Conservation (phyloP, 345 rosid species). For the Draba incana region DNA sequence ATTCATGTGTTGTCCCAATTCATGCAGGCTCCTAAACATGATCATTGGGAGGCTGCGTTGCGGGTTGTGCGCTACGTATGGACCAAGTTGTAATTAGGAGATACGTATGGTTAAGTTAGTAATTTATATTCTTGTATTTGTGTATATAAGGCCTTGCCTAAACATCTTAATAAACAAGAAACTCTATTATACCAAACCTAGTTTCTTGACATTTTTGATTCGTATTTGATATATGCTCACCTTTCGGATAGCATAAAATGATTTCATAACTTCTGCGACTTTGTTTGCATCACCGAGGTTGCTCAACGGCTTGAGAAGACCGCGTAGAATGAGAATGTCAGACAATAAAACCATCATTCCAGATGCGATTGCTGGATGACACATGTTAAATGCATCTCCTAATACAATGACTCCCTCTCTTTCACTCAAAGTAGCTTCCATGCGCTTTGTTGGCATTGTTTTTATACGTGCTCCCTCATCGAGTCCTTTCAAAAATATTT, state of each 20-base stretch:
- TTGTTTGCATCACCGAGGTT: conserved; percentile 47
- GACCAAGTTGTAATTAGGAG: too few species aligned
- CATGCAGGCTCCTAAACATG: too few species aligned
- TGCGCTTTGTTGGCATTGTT: conserved; percentile 45
- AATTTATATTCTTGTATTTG: too few species aligned
- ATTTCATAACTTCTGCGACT: conserved; percentile 45
- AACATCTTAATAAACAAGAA: too few species aligned
- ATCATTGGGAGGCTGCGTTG: too few species aligned
- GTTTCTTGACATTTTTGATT: too few species aligned
- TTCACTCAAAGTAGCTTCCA: conserved; percentile 50
- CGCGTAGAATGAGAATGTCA: conserved; percentile 54
- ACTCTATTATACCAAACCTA: too few species aligned
- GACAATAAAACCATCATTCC: conserved; percentile 65
- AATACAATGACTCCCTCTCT: conserved; percentile 54
- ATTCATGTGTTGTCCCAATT: too few species aligned
- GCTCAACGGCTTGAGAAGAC: conserved; percentile 45
- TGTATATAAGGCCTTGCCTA: too few species aligned
- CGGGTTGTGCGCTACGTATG: too few species aligned
- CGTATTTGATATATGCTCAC: conserved; percentile 29
- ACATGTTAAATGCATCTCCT: conserved; percentile 64
- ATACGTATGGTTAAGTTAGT: too few species aligned
- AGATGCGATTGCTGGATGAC: conserved; percentile 53
- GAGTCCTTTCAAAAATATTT: conserved; percentile 47
- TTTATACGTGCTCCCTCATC: conserved; percentile 48
- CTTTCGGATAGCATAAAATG: conserved; percentile 56